phyloP scores from a whole-genome alignment of 2,329 filamentous ascomycete species.

The Ilyonectria mors-panacis region DNA sequence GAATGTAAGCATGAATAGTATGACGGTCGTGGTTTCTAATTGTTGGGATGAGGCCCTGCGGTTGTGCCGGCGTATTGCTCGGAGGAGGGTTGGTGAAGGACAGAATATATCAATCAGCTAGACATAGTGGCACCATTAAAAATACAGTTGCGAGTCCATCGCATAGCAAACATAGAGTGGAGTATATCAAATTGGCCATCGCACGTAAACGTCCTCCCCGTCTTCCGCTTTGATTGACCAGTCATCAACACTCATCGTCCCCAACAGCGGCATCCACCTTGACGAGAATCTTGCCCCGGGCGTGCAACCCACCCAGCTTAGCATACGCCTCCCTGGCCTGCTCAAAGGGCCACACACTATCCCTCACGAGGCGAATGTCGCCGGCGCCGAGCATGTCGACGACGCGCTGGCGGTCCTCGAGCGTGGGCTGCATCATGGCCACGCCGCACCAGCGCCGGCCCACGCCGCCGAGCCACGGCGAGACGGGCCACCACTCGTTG shows the following conservation, averaged over 20 bases:
- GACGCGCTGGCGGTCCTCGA: slow-evolving; percentile 52
- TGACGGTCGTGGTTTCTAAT: too few relatives aligned
- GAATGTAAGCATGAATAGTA: neutral
- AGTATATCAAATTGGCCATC: neutral
- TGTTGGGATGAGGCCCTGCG: too few relatives aligned
- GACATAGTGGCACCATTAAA: neutral
- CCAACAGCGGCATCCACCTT: slow-evolving; percentile 47
- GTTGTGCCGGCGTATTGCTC: too few relatives aligned
- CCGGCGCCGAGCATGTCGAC: slow-evolving; percentile 53
- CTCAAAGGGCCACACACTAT: slow-evolving; percentile 56
- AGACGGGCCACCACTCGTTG: slow-evolving; percentile 57
- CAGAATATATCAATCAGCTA: neutral
- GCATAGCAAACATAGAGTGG: neutral
- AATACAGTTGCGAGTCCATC: neutral
- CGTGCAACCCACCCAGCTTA: slow-evolving; percentile 51
- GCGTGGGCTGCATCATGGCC: slow-evolving; percentile 53
- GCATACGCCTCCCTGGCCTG: slow-evolving; percentile 55
- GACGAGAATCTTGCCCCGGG: slow-evolving; percentile 58
- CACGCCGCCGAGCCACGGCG: slow-evolving; percentile 54
- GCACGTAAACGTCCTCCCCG: too few relatives aligned
- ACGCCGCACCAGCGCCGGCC: slow-evolving; percentile 55
- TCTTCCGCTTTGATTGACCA: neutral
- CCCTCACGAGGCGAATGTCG: slow-evolving; percentile 54
- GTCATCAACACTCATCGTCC: slow-evolving; percentile 41
- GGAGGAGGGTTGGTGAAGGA: neutral